Evolutionary conservation across 495 filamentous ascomycete genomes (phyloP).

Genomic region (Talaromyces liani): DNA sequence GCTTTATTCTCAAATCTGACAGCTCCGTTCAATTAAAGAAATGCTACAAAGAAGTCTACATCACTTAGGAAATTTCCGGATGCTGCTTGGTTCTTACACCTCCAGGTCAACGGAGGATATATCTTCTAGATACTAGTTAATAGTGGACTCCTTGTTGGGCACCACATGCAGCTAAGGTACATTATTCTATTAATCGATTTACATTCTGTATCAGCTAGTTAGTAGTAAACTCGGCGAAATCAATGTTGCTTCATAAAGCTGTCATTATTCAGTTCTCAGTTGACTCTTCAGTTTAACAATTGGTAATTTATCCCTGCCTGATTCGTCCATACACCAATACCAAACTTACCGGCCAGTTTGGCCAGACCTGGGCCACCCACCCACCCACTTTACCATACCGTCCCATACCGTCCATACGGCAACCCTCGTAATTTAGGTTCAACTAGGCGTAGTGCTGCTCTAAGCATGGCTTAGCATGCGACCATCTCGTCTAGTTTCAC

Average conservation of each 20-base stretch:
- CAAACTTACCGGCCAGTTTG: background rate
- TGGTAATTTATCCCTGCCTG: background rate
- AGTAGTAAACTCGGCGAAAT: background rate
- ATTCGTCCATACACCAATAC: background rate
- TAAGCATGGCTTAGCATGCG: background rate
- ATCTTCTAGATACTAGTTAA: background rate
- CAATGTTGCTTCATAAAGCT: background rate
- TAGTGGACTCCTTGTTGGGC: background rate
- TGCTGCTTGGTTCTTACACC: background rate
- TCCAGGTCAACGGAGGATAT: background rate
- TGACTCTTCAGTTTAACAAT: background rate
- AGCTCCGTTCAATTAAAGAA: background rate
- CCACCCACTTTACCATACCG: background rate
- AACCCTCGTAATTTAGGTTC: background rate
- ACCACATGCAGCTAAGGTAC: background rate
- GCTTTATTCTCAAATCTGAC: background rate
- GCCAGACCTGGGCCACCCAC: background rate
- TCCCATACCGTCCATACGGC: background rate
- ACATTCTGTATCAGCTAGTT: background rate
- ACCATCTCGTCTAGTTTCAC: background rate
- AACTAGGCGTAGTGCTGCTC: background rate
- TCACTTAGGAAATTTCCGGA: background rate
- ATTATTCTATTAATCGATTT: background rate
- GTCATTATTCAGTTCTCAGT: background rate
- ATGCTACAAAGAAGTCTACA: background rate